Evolutionary conservation across 164 flowering plant genomes (phyloP), one percentile per base, ranked within the genome.

Genomic region (Taxillus chinensis): DNA sequence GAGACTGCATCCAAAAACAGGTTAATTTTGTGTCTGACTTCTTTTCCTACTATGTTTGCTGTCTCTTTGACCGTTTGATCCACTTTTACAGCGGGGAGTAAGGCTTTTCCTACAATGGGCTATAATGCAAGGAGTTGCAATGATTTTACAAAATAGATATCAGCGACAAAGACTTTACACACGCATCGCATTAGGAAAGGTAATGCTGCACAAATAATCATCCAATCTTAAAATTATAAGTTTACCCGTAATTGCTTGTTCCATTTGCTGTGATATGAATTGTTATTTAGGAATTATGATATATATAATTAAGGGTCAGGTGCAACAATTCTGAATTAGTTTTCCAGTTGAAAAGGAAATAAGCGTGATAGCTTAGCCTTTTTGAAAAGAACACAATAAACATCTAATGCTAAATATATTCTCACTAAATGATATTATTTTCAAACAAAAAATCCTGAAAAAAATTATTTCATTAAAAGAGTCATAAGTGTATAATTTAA

Each of bases 161-260:
- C 99, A 93, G 58, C 85, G 99, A 41, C 99, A 89, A 68, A 84
- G 99, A 68, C 79, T 93, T 11, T 93, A 90, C 72, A 93, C 99
- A 64, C 99, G 99, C 55, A 93, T 93, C 77, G 99, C 99, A 8
- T 63, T 93, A 71, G 99, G 99, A 70, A 93, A 93, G 97, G 99
- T 90, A 54, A 63, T 39, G 46, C 50, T 55, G 38, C 53, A 39
- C 11, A 39, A 50, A 57, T 41, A n/a, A 27, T 27, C 62, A 62
- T n/a, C 3, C 66, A 40, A 42, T 27, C 27, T 27, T 27, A 27
- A 27, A 27, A 27, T 27, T 27, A 27, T 27, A 27, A 27, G 27
- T 27, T 27, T 27, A 2, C 27, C 27, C 27, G 27, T 2, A 27
- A 27, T 12, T 12, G 5, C 5, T 4, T 49, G 52, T 49, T 55